Evolutionary conservation across 139 green algal genomes (phyloP), one percentile per base, ranked within the genome.

Genomic region (Pleodorina starrii): DNA sequence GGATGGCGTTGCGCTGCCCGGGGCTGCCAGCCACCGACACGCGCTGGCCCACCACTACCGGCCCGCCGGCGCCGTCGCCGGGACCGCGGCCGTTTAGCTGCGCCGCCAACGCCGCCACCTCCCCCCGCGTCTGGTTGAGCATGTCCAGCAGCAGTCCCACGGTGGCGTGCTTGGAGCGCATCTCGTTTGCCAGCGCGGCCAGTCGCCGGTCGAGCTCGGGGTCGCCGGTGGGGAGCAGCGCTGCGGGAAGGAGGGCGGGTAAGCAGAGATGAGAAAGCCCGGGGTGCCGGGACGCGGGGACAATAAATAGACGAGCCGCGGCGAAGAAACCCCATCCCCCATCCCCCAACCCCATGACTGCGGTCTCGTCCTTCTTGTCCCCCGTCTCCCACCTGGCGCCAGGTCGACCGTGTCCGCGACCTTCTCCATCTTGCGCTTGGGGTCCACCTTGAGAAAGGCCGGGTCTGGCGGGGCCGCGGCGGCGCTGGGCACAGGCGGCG

Each of bases 61-160:
- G 74, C 6, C 74, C 74, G 44, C 72, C 42, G 44, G n/a, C 72
- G 25, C 69, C 72, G 54, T 19, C 1, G 40, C 72, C 72, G 72
- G 35, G 7, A 7, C 72, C 42, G 11, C 72, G 72, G 5, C 21
- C 72, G 27, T 80, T 51, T 5, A 87, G 36, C 81, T 87, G 54
- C 7, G 81, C 81, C 7, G 60, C 40, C 42, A 87, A 60, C 25
- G 60, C 63, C 16, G 81, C 60, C 19, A 87, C 81, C 81, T 87
- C 81, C 21, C 40, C 59, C 42, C 81, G 81, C 42, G 81, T 87
- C 42, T 63, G 42, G 40, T 77, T 78, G n/a, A 87, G 63, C 81
- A 87, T 77, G 60, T 87, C 81, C 29, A 87, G 81, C 40, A 87
- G 81, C 59, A 87, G 42, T 17, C 81, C 81, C 81, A 87, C 44